Evolutionary conservation across 257 asterid genomes (phyloP), one percentile per base, ranked within the genome.

Genomic region (Gynochthodes officinalis): DNA sequence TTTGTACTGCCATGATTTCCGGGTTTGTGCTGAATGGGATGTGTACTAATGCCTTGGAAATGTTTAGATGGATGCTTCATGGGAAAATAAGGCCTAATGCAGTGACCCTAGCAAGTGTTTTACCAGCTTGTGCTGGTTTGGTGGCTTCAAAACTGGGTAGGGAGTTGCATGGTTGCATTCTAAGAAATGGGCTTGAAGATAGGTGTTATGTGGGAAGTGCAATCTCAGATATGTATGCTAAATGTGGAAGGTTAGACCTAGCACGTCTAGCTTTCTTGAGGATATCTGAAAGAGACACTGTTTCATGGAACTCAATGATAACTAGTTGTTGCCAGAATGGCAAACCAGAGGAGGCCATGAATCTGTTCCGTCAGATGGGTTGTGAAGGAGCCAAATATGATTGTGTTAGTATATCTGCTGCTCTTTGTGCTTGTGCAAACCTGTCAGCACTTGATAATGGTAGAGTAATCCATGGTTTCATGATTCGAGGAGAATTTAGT

Each of bases 61-160:
- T 82, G 64, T 86, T 91, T 63, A 86, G 81, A 59, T 68, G 81
- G 89, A 69, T 89, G 82, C 75, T 87, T 58, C 35, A 27, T 62
- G 73, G 73, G 85, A 84, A 84, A 63, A 67, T 94, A 93, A 82
- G 71, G 80, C 98, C 97, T 27, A 91, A 89, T 82, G 90, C 97
- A 35, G 90, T 94, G 58, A 94, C 98, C 10, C 79, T 87, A 16
- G 96, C 97, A 16, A 94, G 96, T 81, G 48, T 80, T 52, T 75
- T 94, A 48, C 97, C 97, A 10, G 98, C 97, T 79, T 89, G 98
- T 85, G 90, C 96, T 60, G 85, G 85, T 79, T 81, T 91, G 84
- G 91, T 79, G 39, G 80, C 87, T 37, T 33, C 87, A 61, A 82
- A 70, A 67, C 23, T 87, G 72, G 96, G 97, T 30, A 87, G 74